Evolutionary conservation across 768 basidiomycete species (phyloP), one percentile per base, ranked within the genome.

Genomic region (Chalciporus sphaerocephalus): DNA sequence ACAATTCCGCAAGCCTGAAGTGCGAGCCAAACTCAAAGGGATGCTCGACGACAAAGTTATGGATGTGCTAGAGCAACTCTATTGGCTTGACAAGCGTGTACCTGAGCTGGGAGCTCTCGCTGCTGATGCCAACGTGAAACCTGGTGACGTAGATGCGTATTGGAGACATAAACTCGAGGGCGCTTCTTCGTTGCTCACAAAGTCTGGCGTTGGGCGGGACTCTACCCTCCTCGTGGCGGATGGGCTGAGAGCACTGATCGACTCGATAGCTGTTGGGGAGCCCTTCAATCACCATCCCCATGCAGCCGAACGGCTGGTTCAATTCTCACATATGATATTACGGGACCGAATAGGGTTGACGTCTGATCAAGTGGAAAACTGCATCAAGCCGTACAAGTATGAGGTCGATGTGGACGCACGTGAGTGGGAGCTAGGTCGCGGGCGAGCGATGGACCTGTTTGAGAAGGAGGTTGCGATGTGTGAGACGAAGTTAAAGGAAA

Each of bases 291-390:
- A 81, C 71, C 96, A 99, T 64, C 93, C 94, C 0, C 77, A 74
- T 15, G 87, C 94, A 1, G 80, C 92, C 15, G 92, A 95, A 52
- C 82, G 93, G 20, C 83, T 99, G 48, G 80, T 89, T 46, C 78
- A 95, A 58, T 96, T 97, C 64, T 90, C 89, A 9, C 94, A 98
- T 68, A 81, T 77, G 66, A 94, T 99, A 60, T 69, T 99, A 42
- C 78, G 95, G 47, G 95, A 98, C 59, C 81, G 95, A 6, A 87
- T 97, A 46, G 88, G 91, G 13, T 69, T 95, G 44, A 92, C 96
- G n/a, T 87, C 91, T 5, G 96, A 99, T 64, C 95, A 98, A 69
- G 95, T 99, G 13, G 96, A 99, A 73, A 99, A 98, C 66, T 95
- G 92, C 67, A 97, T 99, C 75, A 99, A 99, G 69, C 96, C 95